Base-by-base conservation (phyloP, 768 basidiomycete genomes). In the Phaeotremella fagi region DNA sequence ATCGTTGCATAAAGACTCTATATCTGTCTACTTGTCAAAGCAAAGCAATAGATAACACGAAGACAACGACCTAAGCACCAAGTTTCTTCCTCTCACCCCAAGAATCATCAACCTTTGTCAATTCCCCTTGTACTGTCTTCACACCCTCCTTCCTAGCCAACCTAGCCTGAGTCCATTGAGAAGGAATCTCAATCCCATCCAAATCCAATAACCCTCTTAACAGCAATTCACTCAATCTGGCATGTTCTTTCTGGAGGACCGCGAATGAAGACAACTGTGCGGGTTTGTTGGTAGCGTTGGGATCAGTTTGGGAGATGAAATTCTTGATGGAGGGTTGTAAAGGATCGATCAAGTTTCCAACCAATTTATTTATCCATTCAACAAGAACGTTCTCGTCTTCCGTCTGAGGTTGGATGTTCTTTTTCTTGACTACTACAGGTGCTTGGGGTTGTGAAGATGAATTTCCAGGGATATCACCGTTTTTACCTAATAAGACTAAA, bases 191-290 rank as follows among this genome's bases (percentile, higher is more conserved):
- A 64, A 95, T 79, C 45, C 85, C 87, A 64, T 98, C 94, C 28
- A 98, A 77, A 45, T 87, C 82, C 18, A 98, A 80, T 24, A 98
- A 78, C n/a, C 83, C 80, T 70, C 95, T 91, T 23, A 95, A 79
- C 23, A 98, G 79, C 51, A 88, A 75, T 75, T 97, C 94, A 23
- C 81, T 83, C 47, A 98, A 76, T 16, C 87, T 75, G 12, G 76
- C 75, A 58, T 83, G 82, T 50, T 81, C 79, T 51, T 74, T 75
- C 52, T 75, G 76, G 7, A 75, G 54, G 3, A 59, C 59, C 9
- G 71, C 64, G 14, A 67, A 70, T 5, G 54, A 46, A 11, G 68
- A 68, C 23, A 71, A 70, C 45, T 60, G 57, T 24, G 55, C 57
- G 12, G 60, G 59, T 28, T 57, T 37, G 35, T 69, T 66, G 0